Conservation (phyloP, 2,329 filamentous ascomycete genomes). For the Fonsecaea monophora region DNA sequence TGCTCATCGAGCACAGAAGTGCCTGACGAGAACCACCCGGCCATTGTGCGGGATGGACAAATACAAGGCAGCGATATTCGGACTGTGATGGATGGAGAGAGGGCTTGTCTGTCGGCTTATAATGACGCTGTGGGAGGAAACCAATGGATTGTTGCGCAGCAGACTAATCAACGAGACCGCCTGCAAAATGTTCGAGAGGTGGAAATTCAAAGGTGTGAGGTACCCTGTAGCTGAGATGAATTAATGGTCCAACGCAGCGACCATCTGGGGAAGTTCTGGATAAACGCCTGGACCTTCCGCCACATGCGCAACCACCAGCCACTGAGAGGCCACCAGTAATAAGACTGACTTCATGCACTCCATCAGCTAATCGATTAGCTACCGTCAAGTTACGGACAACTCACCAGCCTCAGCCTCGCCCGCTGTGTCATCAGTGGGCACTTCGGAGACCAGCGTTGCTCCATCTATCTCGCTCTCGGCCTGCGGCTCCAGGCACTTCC, state of each 20-base stretch:
- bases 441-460: background rate
- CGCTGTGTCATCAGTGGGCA: conserved; percentile 5
- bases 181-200: background rate
- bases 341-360: background rate
- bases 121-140: background rate
- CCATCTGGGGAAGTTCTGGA: conserved; percentile 4
- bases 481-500: conserved; percentile 11
- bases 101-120: background rate
- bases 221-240: background rate
- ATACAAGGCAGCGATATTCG: background rate
- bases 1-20: conserved; percentile 95
- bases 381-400: background rate
- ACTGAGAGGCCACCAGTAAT: background rate
- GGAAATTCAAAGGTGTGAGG: background rate
- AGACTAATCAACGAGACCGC: background rate
- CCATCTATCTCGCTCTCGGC: conserved; percentile 7
- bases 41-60: conserved; percentile 67
- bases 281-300: background rate
- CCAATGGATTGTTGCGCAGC: background rate
- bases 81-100: background rate
- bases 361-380: background rate
- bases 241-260: background rate
- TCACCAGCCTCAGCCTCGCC: conserved; percentile 1
- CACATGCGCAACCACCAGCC: conserved; percentile 1
- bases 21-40: conserved; percentile 93